phyloP scores from a whole-genome alignment of 2,329 filamentous ascomycete species.

The Onygenales sp. region DNA sequence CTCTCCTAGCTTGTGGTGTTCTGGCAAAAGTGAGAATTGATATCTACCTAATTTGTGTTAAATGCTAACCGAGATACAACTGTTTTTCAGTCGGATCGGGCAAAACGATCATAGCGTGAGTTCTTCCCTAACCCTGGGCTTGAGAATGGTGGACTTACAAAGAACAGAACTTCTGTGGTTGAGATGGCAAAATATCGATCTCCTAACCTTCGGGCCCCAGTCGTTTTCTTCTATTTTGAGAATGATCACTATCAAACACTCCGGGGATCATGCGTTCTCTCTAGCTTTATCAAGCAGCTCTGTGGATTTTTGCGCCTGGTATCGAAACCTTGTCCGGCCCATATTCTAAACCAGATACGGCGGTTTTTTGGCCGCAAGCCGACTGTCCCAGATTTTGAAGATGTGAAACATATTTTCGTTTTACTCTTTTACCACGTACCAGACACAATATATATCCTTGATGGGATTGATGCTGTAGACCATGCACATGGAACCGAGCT shows the following conservation, averaged over 20 bases:
- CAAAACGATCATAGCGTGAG: conserved; percentile 1
- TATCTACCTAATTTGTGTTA: not conserved
- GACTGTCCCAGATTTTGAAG: not conserved
- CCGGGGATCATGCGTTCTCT: not conserved
- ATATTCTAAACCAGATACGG: not conserved
- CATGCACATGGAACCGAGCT: not conserved
- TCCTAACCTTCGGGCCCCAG: not conserved
- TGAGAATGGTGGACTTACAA: not conserved
- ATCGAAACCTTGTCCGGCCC: not conserved
- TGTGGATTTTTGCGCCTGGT: not conserved
- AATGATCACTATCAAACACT: not conserved
- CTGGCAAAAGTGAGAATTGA: not conserved
- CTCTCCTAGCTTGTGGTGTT: not conserved
- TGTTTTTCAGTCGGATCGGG: not conserved
- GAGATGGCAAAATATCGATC: not conserved
- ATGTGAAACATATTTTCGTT: not conserved
- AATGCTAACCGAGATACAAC: not conserved
- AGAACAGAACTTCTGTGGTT: not conserved
- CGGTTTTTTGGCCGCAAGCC: not conserved
- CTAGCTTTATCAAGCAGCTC: not conserved
- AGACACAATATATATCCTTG: not conserved
- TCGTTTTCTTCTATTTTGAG: not conserved
- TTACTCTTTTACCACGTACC: not conserved
- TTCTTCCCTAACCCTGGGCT: not conserved
- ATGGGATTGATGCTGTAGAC: not conserved